Evolutionary conservation across 805 yeast species (phyloP).

Genomic region (Lachancea fermentati): DNA sequence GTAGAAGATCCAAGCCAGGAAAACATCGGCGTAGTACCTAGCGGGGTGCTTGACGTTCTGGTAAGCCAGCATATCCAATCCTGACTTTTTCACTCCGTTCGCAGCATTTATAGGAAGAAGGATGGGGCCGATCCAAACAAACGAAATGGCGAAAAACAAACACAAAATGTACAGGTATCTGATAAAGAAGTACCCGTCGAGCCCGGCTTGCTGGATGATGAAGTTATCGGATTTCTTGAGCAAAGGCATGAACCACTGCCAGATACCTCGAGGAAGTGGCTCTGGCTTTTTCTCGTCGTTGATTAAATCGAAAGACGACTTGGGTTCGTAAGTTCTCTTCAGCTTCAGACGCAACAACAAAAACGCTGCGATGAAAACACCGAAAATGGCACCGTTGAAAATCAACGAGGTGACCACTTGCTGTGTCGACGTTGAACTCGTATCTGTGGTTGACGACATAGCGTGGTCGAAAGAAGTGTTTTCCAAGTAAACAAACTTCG

Average conservation of each 20-base stretch:
- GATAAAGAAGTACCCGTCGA: conserved; percentile 90
- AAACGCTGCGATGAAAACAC: conserved; percentile 55
- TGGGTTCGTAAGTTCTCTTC: conserved; percentile 79
- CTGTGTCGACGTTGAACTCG: conserved; percentile 52
- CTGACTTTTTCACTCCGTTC: conserved; percentile 52
- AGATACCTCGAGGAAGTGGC: conserved; percentile 63
- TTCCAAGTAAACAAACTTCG: too few relatives aligned
- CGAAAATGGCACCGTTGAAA: conserved; percentile 62
- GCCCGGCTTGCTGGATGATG: conserved; percentile 78
- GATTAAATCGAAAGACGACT: conserved; percentile 57
- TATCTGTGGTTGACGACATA: background rate
- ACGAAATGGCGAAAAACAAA: conserved; percentile 48
- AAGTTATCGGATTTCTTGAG: conserved; percentile 65
- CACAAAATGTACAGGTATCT: conserved; percentile 64
- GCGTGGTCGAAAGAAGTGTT: too few relatives aligned
- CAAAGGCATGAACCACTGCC: conserved; percentile 65
- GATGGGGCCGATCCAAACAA: conserved; percentile 53
- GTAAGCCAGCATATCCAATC: conserved; percentile 72
- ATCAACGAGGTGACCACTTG: conserved; percentile 68
- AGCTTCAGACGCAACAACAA: conserved; percentile 61
- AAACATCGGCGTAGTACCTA: conserved; percentile 82
- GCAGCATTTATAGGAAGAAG: conserved; percentile 82
- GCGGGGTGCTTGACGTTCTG: conserved; percentile 58
- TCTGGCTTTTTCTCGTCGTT: conserved; percentile 60
- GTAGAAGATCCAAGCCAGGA: conserved; percentile 74